A percentile compares a stretch with the other conserved stretches of the same genome.
phyloP scores from a whole-genome alignment of 176 grass and related monocot genomes.

The Carex scoparia region DNA sequence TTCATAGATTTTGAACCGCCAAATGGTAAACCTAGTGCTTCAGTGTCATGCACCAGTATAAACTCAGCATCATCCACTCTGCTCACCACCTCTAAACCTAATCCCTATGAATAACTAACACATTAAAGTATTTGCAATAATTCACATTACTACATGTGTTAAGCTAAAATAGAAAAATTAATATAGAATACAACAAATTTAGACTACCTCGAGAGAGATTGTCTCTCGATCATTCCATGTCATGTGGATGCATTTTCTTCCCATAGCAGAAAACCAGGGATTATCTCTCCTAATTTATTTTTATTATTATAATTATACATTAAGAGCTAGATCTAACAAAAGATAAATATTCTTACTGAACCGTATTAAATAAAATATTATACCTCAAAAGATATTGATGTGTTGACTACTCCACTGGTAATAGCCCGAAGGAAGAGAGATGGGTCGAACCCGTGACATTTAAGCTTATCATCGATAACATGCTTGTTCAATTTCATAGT shows the following conservation, averaged over 20 bases:
- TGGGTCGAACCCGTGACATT: too few species aligned
- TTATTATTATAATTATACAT: background rate
- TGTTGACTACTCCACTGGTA: constrained; percentile 63
- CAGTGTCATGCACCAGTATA: constrained; percentile 85
- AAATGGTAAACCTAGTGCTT: constrained; percentile 70
- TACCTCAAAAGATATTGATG: constrained; percentile 78
- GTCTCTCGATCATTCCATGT: constrained; percentile 44
- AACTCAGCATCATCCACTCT: constrained; percentile 68
- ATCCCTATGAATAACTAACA: constrained; percentile 35
- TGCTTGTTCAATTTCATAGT: too few species aligned
- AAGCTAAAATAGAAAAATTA: background rate
- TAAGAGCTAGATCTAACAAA: background rate
- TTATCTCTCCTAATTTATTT: constrained; percentile 54
- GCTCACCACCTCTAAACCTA: constrained; percentile 77
- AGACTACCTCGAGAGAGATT: constrained; percentile 68
- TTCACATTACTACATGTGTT: background rate
- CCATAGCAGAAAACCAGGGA: constrained; percentile 78
- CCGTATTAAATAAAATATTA: background rate
- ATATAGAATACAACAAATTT: too few species aligned
- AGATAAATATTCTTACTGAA: background rate
- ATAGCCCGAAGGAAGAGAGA: too few species aligned
- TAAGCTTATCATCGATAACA: too few species aligned
- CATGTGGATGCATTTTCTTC: constrained; percentile 74
- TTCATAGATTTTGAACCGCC: constrained; percentile 54
- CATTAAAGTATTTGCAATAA: background rate